These are phyloP conservation scores for Escovopsis sp. DNA, from an alignment of 2,329 filamentous ascomycete species.

Conservation along the genomic window DNA sequence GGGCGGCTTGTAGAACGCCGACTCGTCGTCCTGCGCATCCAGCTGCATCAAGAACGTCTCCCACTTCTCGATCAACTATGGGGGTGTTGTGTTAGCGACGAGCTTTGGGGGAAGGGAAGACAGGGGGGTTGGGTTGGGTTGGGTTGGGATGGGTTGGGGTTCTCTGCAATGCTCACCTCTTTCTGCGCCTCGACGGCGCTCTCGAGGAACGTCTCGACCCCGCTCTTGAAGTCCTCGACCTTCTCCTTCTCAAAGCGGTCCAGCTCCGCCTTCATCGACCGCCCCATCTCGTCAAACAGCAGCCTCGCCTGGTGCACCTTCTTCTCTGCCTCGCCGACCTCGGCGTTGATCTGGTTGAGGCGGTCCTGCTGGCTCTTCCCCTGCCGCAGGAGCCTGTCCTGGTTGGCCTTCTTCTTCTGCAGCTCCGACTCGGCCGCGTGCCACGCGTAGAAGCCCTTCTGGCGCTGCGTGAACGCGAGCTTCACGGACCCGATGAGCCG, in stretches of 20 bases:
- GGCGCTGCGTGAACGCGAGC: constrained; percentile 78
- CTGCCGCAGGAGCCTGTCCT: constrained; percentile 90
- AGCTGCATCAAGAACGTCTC: constrained; percentile 95
- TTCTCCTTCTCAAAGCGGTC: constrained; percentile 94
- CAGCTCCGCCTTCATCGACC: constrained; percentile 78
- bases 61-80: constrained; percentile 70
- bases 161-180: constrained; percentile 56
- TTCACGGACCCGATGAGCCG: constrained; percentile 91
- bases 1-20: constrained; percentile 49
- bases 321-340: constrained; percentile 88
- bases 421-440: constrained; percentile 80
- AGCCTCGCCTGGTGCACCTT: constrained; percentile 82
- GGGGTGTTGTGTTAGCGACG: constrained; percentile 12
- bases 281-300: constrained; percentile 94
- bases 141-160: no score
- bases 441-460: constrained; percentile 94
- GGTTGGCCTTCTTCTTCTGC: constrained; percentile 72
- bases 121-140: no score
- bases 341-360: constrained; percentile 78
- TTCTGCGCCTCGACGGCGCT: constrained; percentile 97
- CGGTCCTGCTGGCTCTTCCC: constrained; percentile 93
- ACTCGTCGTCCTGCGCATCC: constrained; percentile 80
- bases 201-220: constrained; percentile 93
- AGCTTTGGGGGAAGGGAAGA: no score
- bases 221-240: constrained; percentile 97